These are phyloP conservation scores for Ceriops tagal DNA, from an alignment of 345 rosid genomes.

Conservation along the genomic window DNA sequence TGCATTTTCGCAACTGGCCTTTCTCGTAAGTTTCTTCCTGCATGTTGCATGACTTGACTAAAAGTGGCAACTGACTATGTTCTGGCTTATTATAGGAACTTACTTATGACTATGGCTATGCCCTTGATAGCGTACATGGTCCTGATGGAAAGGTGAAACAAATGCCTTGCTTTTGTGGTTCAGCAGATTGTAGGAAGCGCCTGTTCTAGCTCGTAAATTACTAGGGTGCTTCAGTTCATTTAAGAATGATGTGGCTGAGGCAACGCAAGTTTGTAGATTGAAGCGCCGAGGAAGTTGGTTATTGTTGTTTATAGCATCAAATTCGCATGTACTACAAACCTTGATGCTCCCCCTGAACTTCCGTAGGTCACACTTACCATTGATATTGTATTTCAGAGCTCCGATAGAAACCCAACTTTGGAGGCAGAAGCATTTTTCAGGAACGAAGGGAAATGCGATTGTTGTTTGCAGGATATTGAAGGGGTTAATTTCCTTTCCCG, in stretches of 20 bases:
- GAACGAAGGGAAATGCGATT: no score
- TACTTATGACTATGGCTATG: conserved; percentile 85
- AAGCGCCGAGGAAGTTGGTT: no score
- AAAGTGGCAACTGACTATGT: neutral
- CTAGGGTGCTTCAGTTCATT: neutral
- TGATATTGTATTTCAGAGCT: no score
- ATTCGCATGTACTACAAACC: no score
- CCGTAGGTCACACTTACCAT: no score
- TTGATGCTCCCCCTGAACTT: no score
- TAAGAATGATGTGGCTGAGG: neutral
- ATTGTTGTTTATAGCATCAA: no score
- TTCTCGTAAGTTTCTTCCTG: neutral
- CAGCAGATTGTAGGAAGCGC: conserved; percentile 63
- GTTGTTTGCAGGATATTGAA: no score
- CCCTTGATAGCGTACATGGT: conserved; percentile 65
- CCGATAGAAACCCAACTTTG: no score
- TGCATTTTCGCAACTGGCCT: neutral
- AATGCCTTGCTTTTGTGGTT: conserved; percentile 77
- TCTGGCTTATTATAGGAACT: conserved; percentile 53
- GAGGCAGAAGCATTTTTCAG: no score
- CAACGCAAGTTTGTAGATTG: no score
- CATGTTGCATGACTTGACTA: neutral
- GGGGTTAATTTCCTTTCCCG: no score
- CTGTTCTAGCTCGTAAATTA: conserved; percentile 42
- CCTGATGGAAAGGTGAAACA: conserved; percentile 68